phyloP scores from a whole-genome alignment of 352 stramenopile species.

The Pythium chondricola region DNA sequence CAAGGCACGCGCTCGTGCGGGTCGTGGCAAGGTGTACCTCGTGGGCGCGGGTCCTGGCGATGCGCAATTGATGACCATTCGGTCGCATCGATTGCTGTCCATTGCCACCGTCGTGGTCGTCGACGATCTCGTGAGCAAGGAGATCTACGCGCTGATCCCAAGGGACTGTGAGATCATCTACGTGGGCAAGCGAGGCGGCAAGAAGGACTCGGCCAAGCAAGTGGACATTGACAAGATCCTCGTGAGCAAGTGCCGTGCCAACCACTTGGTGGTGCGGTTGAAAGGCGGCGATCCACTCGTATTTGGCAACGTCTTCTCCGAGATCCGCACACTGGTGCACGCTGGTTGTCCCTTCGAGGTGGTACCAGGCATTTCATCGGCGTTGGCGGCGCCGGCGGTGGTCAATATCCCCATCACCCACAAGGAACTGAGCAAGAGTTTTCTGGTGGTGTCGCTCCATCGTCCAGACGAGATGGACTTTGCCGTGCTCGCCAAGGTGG shows the following conservation, averaged over 20 bases:
- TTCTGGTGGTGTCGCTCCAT: constrained; percentile 62
- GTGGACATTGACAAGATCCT: constrained; percentile 59
- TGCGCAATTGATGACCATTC: constrained; percentile 46
- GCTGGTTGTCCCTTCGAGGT: constrained; percentile 53
- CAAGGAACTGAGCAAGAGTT: constrained; percentile 55
- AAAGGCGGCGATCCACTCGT: constrained; percentile 73
- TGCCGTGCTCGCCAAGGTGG: constrained; percentile 31
- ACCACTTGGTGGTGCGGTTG: constrained; percentile 56
- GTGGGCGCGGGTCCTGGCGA: constrained; percentile 58
- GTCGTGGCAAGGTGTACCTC: constrained; percentile 48
- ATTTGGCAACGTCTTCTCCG: constrained; percentile 66
- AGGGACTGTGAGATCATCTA: constrained; percentile 56
- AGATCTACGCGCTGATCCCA: constrained; percentile 48
- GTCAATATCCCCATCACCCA: constrained; percentile 64
- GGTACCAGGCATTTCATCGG: constrained; percentile 62
- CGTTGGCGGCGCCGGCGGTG: constrained; percentile 47
- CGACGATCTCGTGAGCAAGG: constrained; percentile 54
- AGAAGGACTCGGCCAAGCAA: constrained; percentile 60
- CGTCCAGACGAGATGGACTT: constrained; percentile 69
- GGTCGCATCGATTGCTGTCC: constrained; percentile 35
- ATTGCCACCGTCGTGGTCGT: constrained; percentile 54
- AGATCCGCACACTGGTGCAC: constrained; percentile 47
- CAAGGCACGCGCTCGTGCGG: constrained; percentile 18
- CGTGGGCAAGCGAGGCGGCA: constrained; percentile 62
- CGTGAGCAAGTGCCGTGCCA: constrained; percentile 38